Conservation (phyloP, 306 rosid species). For the Prinsepia uniflora region DNA sequence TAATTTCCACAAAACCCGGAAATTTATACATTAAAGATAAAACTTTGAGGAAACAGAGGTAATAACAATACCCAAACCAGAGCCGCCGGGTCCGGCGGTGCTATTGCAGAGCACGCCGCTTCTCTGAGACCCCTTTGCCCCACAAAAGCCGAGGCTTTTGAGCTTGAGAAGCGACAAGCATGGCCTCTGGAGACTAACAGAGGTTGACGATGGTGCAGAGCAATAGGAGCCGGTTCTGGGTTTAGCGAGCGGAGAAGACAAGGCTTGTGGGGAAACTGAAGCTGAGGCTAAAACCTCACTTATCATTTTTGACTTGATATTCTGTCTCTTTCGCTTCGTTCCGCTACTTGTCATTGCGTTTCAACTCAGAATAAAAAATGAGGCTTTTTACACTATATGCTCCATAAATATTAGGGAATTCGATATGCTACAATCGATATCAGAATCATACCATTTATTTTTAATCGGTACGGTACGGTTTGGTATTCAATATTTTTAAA, state of each 20-base stretch:
- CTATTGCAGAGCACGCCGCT: constrained; percentile 38
- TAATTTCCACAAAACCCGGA: background rate
- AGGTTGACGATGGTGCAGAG: constrained; percentile 20
- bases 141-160: constrained; percentile 21
- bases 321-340: constrained; percentile 26
- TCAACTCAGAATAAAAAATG: constrained; percentile 14
- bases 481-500: too few relatives aligned
- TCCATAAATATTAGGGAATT: too few relatives aligned
- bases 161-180: constrained; percentile 22
- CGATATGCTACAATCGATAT: too few relatives aligned
- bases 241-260: constrained; percentile 25
- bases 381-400: too few relatives aligned
- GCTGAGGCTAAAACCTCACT: constrained; percentile 40
- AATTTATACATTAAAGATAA: background rate
- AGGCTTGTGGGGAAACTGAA: constrained; percentile 30
- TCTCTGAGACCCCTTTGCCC: constrained; percentile 29
- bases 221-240: constrained; percentile 14
- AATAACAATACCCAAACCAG: constrained; percentile 44
- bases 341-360: constrained; percentile 11
- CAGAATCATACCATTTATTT: too few relatives aligned
- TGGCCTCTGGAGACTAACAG: constrained; percentile 8
- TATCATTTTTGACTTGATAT: constrained; percentile 34
- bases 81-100: constrained; percentile 49
- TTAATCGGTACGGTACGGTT: too few relatives aligned
- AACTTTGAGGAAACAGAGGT: background rate